Percentiles rank a stretch among this genome's conserved stretches.
These are phyloP conservation scores for Asterochloris erici DNA, from an alignment of 139 green algal genomes.

Conservation along the genomic window DNA sequence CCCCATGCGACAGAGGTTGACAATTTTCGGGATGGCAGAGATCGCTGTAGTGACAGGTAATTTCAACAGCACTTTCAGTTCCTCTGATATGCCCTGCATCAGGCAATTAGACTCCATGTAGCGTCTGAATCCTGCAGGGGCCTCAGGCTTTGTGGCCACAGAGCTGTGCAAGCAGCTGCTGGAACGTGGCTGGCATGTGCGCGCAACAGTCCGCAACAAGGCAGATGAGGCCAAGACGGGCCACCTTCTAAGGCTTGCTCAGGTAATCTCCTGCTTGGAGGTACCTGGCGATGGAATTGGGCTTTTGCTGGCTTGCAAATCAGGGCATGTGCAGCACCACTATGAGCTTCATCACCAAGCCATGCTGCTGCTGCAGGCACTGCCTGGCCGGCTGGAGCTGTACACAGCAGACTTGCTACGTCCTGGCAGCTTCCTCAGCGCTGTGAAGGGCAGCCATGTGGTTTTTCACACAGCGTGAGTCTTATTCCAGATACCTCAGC, in stretches of 20 bases:
- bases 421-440: conserved; percentile 34
- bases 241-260: not conserved
- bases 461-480: conserved; percentile 30
- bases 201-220: conserved; percentile 35
- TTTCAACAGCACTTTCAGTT: too few species aligned
- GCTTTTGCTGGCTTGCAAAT: not conserved
- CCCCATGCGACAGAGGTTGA: too few species aligned
- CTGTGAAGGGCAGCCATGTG: conserved; percentile 28
- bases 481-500: not conserved
- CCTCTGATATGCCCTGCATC: too few species aligned
- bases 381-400: conserved; percentile 42
- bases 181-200: conserved; percentile 43
- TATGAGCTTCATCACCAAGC: too few species aligned
- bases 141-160: conserved; percentile 36
- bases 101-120: too few species aligned
- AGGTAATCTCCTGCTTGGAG: not conserved
- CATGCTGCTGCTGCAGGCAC: conserved; percentile 26
- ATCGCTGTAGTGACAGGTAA: too few species aligned
- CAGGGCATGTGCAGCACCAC: not conserved
- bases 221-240: not conserved
- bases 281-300: conserved; percentile 18
- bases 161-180: conserved; percentile 50
- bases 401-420: conserved; percentile 46
- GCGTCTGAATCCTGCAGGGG: conserved; percentile 42
- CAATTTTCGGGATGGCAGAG: too few species aligned